Evolutionary conservation across 1,284 basidiomycete genomes (phyloP).

Genomic region (Apiotrichum gamsii): DNA sequence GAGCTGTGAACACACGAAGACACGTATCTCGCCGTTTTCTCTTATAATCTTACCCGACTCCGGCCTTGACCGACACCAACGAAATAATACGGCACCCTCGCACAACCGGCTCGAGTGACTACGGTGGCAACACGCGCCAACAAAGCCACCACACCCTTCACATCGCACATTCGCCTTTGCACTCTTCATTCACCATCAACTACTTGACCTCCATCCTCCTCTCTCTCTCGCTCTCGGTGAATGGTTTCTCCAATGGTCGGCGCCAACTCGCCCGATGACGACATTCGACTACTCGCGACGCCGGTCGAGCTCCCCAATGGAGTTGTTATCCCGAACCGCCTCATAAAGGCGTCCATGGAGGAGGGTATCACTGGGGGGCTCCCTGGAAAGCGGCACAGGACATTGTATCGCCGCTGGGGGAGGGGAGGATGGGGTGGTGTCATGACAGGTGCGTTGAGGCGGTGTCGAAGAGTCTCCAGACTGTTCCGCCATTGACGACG

Average conservation of each 20-base stretch:
- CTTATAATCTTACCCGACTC: no score
- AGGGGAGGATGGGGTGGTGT: conserved; percentile 78
- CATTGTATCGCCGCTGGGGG: conserved; percentile 72
- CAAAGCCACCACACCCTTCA: neutral
- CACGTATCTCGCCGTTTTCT: no score
- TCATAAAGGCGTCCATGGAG: conserved; percentile 68
- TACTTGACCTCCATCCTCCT: neutral
- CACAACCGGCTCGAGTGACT: no score
- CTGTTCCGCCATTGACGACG: no score
- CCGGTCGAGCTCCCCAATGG: conserved; percentile 57
- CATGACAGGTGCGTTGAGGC: conserved; percentile 63
- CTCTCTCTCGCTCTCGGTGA: neutral
- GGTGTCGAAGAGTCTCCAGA: no score
- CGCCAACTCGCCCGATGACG: conserved; percentile 9
- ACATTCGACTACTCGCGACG: conserved; percentile 45
- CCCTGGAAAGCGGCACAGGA: conserved; percentile 60
- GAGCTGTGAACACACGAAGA: no score
- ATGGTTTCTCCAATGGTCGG: neutral
- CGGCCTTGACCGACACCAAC: no score
- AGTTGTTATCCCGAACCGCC: conserved; percentile 48
- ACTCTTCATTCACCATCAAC: no score
- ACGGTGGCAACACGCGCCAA: neutral
- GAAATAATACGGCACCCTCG: no score
- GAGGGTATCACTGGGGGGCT: conserved; percentile 72
- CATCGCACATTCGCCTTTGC: neutral